These are phyloP conservation scores for Geotrichum ghanense DNA, from an alignment of 805 yeast genomes.

Conservation along the genomic window DNA sequence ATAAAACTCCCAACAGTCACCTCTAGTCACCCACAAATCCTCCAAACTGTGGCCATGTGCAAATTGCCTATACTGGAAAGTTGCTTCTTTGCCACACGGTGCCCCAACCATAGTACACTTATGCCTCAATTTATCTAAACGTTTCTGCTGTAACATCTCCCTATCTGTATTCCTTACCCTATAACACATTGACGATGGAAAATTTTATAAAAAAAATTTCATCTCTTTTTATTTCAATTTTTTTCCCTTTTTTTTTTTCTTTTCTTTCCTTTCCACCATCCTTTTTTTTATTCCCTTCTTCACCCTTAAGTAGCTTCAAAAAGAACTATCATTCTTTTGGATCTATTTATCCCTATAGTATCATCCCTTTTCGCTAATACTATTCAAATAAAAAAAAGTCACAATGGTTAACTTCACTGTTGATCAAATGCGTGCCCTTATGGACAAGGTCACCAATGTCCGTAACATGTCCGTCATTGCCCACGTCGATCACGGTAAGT, in stretches of 20 bases:
- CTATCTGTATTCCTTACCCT: not conserved
- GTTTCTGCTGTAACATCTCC: not conserved
- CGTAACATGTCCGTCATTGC: conserved; percentile 99
- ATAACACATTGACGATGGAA: not conserved
- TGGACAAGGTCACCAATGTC: conserved; percentile 99
- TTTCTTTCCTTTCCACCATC: not conserved
- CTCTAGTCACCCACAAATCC: too few relatives aligned
- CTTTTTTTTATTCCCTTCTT: conserved; percentile 1
- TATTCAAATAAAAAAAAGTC: conserved; percentile 4
- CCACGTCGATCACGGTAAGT: conserved; percentile 99
- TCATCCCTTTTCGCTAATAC: not conserved
- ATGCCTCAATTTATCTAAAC: not conserved
- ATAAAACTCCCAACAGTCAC: too few relatives aligned
- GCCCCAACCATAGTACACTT: not conserved
- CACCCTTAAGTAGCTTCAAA: conserved; percentile 2
- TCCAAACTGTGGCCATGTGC: too few relatives aligned
- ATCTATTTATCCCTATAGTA: conserved; percentile 2
- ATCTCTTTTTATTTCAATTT: not conserved
- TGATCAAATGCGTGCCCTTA: conserved; percentile 91
- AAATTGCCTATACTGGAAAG: not conserved
- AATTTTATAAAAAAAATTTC: conserved; percentile 2
- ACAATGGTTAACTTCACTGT: conserved; percentile 25
- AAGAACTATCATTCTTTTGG: not conserved
- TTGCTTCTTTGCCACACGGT: not conserved
- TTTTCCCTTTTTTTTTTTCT: not conserved